Percentiles rank a stretch among this genome's conserved stretches.
Evolutionary conservation across 129 eudicot species (phyloP).

Genomic region (Flaveria linearis): DNA sequence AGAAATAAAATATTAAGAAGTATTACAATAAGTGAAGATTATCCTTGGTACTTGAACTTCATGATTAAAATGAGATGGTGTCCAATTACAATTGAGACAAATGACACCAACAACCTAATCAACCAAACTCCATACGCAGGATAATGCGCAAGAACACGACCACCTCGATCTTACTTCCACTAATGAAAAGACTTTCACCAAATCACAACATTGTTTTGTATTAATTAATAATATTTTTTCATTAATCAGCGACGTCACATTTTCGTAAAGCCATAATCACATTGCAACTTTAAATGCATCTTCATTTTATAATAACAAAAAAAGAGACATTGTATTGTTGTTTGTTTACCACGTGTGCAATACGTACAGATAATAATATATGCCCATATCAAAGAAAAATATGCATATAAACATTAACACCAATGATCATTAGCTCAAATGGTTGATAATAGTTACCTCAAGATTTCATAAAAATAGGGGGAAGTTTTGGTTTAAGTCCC

Average conservation of each 20-base stretch:
- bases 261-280: conserved; percentile 12
- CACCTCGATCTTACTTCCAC: conserved; percentile 32
- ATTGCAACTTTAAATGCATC: background rate
- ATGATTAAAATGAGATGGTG: conserved; percentile 28
- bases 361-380: no score
- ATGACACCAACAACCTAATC: conserved; percentile 36
- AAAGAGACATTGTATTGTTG: no score
- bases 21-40: background rate
- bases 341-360: no score
- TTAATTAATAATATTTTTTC: conserved; percentile 15
- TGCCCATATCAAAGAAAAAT: no score
- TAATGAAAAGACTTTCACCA: conserved; percentile 30
- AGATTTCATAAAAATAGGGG: no score
- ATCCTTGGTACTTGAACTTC: conserved; percentile 34
- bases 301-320: background rate
- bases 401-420: no score
- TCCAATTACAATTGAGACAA: conserved; percentile 20
- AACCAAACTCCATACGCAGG: conserved; percentile 33
- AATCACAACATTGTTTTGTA: conserved; percentile 40
- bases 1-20: background rate
- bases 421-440: no score
- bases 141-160: conserved; percentile 34
- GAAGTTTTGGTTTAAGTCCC: no score
- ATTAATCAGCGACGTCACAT: conserved; percentile 9
- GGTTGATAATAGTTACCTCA: no score